Conservation (phyloP, 2,329 filamentous ascomycete species). For the Calonectria hawksworthii region DNA sequence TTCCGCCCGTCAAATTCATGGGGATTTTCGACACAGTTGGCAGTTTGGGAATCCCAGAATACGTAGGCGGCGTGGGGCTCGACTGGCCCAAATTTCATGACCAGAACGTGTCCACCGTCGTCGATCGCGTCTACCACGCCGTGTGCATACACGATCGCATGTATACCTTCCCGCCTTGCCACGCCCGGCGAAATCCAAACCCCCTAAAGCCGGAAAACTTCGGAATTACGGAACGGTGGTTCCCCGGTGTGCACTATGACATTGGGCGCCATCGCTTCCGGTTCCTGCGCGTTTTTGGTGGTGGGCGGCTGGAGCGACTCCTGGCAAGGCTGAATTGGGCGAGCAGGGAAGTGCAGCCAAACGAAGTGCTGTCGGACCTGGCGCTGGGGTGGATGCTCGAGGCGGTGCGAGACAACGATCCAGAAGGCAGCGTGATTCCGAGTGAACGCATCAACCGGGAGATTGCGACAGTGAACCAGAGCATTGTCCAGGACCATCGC, state of each 20-base stretch:
- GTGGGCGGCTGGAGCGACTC: conserved; percentile 41
- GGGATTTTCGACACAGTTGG: conserved; percentile 44
- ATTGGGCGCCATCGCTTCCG: conserved; percentile 39
- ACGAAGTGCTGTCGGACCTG: conserved; percentile 38
- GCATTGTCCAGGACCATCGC: not conserved
- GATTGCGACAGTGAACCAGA: not conserved
- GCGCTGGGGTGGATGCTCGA: conserved; percentile 40
- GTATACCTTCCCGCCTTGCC: conserved; percentile 38
- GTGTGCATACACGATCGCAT: conserved; percentile 39
- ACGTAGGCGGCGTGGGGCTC: conserved; percentile 36
- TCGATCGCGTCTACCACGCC: conserved; percentile 42
- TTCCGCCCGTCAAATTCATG: conserved; percentile 40
- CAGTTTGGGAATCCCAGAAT: conserved; percentile 37
- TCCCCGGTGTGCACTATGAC: conserved; percentile 44
- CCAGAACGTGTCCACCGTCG: conserved; percentile 42
- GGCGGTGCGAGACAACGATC: conserved; percentile 22
- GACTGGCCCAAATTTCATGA: conserved; percentile 45
- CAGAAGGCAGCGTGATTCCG: not conserved
- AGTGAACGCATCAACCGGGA: not conserved
- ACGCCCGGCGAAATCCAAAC: conserved; percentile 21
- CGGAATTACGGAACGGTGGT: conserved; percentile 38
- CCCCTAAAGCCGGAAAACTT: not conserved
- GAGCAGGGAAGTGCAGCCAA: conserved; percentile 37
- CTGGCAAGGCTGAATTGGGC: conserved; percentile 45
- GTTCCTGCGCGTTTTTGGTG: conserved; percentile 28